These are phyloP conservation scores for Penicillium riverlandense DNA, from an alignment of 495 filamentous ascomycete genomes.

Conservation along the genomic window DNA sequence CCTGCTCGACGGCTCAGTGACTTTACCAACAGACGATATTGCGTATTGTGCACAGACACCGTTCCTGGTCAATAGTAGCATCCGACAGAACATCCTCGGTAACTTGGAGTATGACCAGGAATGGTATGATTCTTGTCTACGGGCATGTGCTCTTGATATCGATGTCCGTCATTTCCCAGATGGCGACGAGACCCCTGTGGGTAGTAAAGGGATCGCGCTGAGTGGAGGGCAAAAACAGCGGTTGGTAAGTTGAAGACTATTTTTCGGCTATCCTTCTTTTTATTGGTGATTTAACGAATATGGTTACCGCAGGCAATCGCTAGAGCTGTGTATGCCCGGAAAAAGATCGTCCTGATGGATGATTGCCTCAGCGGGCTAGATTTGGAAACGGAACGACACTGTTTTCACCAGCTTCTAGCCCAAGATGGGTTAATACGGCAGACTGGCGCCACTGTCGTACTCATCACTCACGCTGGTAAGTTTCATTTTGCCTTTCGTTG, in stretches of 20 bases:
- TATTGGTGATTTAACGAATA: no score
- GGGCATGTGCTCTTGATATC: constrained; percentile 25
- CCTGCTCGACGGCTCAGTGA: no score
- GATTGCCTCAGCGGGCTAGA: constrained; percentile 44
- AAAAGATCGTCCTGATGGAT: constrained; percentile 33
- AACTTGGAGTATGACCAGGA: constrained; percentile 13
- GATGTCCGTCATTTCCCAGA: constrained; percentile 24
- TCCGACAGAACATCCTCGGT: constrained; percentile 32
- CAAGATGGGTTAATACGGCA: constrained; percentile 1
- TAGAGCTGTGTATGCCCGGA: constrained; percentile 36
- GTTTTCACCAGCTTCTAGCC: constrained; percentile 37
- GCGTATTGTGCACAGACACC: constrained; percentile 32
- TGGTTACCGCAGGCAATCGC: constrained; percentile 27
- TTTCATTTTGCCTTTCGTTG: not conserved
- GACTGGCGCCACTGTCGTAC: constrained; percentile 6
- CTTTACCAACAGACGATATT: constrained; percentile 17
- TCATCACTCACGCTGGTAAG: constrained; percentile 10
- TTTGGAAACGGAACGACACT: constrained; percentile 31
- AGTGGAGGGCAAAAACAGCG: constrained; percentile 34
- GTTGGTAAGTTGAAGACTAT: constrained; percentile 16
- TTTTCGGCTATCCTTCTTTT: no score
- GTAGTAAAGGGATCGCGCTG: constrained; percentile 24
- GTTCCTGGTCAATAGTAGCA: constrained; percentile 33
- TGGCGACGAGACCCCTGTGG: constrained; percentile 26
- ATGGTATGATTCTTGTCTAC: constrained; percentile 33